Evolutionary conservation across 495 filamentous ascomycete genomes (phyloP), one percentile per base, ranked within the genome.

Genomic region (Neurospora terricola): DNA sequence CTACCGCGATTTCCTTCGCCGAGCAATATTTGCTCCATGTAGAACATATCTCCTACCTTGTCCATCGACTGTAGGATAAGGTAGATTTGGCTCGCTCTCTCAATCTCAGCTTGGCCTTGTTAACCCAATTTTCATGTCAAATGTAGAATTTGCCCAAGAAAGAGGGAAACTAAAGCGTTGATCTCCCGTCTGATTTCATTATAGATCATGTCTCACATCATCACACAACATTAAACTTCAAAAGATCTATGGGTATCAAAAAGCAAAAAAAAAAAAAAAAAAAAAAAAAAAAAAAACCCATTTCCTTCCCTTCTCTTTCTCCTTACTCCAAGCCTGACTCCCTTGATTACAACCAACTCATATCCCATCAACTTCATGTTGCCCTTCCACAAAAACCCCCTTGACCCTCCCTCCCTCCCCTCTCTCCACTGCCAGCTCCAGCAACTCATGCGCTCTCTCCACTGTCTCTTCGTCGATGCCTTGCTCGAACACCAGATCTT

Each of bases 371-470:
- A 23, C 45, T 12, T 54, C 21, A 54, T 23, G 45, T 1, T 54
- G 21, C 21, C 27, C 54, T 12, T 16, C 54, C 54, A 34, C 54
- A 62, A 62, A 62, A 16, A 18, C 54, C 27, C 54, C 54, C 27
- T 62, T 62, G 12, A 62, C 54, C 5, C 23, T 34, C 54, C 27
- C 54, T 4, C 54, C 54, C 54, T 62, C 54, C 23, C 54, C 23
- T 5, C 54, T 62, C 54, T 62, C 54, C 27, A 84, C 84, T 3
- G 81, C 82, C 70, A 85, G 59, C 77, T 86, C 84, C 2, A 87
- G 74, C 43, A 87, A 68, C 71, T 85, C 83, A 43, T 85, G 82
- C 23, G 85, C 85, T 68, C 82, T 73, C 71, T 87, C 85, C 16
- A 80, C 80, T n/a, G 83, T 85, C 23, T 84, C 80, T 5, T 75